Percentiles rank a stretch among this genome's conserved stretches.
These are phyloP conservation scores for Dorcoceras hygrometricum DNA, from an alignment of 257 asterid species.

Conservation along the genomic window DNA sequence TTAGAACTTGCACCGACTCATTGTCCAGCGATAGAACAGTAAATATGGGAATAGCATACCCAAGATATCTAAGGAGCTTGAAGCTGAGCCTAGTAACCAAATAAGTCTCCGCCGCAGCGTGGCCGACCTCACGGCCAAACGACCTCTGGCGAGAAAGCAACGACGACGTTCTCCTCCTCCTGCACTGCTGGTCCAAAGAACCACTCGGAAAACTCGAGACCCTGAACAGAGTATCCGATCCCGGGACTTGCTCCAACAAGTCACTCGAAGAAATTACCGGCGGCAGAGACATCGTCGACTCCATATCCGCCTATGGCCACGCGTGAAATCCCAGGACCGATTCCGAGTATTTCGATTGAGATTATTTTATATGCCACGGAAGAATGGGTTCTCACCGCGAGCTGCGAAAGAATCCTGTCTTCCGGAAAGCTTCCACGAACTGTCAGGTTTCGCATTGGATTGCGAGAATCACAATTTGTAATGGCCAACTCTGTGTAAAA, in stretches of 20 bases:
- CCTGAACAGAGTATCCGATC: slow-evolving; percentile 31
- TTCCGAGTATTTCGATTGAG: neutral
- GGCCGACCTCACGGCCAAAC: slow-evolving; percentile 70
- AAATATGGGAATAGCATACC: slow-evolving; percentile 40
- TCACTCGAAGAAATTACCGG: slow-evolving; percentile 24
- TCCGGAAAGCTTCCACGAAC: slow-evolving; percentile 12
- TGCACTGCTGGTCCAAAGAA: slow-evolving; percentile 29
- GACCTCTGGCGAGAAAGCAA: slow-evolving; percentile 56
- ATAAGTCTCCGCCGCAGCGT: slow-evolving; percentile 95
- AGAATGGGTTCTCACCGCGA: slow-evolving; percentile 7
- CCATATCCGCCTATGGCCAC: slow-evolving; percentile 29
- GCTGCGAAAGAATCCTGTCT: slow-evolving; percentile 17
- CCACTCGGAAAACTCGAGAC: slow-evolving; percentile 39
- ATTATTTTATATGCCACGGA: neutral
- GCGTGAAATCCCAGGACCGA: neutral
- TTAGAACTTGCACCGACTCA: slow-evolving; percentile 3
- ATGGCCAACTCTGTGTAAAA: neutral
- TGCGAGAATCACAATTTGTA: slow-evolving; percentile 2
- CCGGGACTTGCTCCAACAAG: slow-evolving; percentile 26
- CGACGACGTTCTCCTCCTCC: slow-evolving; percentile 48
- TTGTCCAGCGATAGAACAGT: neutral
- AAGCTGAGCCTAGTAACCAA: slow-evolving; percentile 77
- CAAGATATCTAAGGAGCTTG: slow-evolving; percentile 85
- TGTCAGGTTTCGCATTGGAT: slow-evolving; percentile 23
- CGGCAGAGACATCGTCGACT: slow-evolving; percentile 37